Evolutionary conservation across 2,329 filamentous ascomycete genomes (phyloP).

Genomic region (Colletotrichum aenigma): DNA sequence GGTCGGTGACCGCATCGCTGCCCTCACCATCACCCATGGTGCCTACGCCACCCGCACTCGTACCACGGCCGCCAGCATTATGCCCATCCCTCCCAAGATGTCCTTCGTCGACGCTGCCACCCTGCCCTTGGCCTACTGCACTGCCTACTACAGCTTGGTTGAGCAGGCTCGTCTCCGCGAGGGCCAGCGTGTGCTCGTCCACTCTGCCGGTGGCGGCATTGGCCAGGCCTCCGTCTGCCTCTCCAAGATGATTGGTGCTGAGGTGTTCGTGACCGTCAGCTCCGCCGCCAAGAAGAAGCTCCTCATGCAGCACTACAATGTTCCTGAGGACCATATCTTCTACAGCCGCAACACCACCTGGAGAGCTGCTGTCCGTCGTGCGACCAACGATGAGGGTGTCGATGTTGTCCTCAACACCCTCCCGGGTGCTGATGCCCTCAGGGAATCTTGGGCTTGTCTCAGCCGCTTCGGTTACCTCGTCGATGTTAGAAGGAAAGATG

Average conservation of each 20-base stretch:
- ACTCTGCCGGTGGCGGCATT: slow-evolving; percentile 38
- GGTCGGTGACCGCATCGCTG: slow-evolving; percentile 32
- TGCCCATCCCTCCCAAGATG: slow-evolving; percentile 41
- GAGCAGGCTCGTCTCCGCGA: slow-evolving; percentile 29
- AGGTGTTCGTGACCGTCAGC: slow-evolving; percentile 35
- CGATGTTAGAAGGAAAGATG: slow-evolving; percentile 46
- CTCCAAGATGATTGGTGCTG: slow-evolving; percentile 32
- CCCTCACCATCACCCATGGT: slow-evolving; percentile 22
- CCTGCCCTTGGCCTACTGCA: slow-evolving; percentile 30
- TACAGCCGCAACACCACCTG: slow-evolving; percentile 34
- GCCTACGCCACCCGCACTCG: slow-evolving; percentile 27
- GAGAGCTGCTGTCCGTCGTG: slow-evolving; percentile 27
- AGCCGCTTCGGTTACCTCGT: slow-evolving; percentile 49
- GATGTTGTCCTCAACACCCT: slow-evolving; percentile 46
- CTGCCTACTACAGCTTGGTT: slow-evolving; percentile 39
- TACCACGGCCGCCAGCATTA: slow-evolving; percentile 23
- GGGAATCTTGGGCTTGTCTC: slow-evolving; percentile 47
- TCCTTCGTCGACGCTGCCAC: slow-evolving; percentile 41
- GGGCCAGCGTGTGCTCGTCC: slow-evolving; percentile 38
- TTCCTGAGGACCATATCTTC: slow-evolving; percentile 31
- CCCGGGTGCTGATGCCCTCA: slow-evolving; percentile 44
- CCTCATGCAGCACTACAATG: slow-evolving; percentile 28
- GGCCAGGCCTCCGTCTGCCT: slow-evolving; percentile 40
- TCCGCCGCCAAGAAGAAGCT: slow-evolving; percentile 33
- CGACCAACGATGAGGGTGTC: slow-evolving; percentile 35